Base-by-base conservation (phyloP, 371 early-diverging fungal genomes). In the Nematocida ironsii region DNA sequence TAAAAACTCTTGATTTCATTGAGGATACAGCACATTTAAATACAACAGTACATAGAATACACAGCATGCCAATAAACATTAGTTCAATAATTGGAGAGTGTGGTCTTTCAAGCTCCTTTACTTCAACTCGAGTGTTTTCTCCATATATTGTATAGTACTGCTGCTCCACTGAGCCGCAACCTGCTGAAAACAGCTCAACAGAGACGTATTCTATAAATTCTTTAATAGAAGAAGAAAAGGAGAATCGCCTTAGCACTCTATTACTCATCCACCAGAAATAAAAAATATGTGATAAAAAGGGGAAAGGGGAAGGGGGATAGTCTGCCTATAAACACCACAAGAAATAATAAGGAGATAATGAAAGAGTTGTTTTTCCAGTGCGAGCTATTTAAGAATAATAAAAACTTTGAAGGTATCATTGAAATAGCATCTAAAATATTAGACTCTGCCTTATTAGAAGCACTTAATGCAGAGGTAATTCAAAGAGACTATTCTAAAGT, bases 141-240 rank as follows among this genome's bases (percentile, higher is more conserved):
- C 44, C 57, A 25, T 40, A 33, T 9, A 45, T 18, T 20, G 60
- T 73, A 52, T 48, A 48, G 57, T 73, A 73, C 42, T 20, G 20
- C 20, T 70, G 40, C 27, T 40, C 6, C 67, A 64, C 64, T 25
- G 7, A 0, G 18, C 73, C 73, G 4, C 62, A 45, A 1, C 73
- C 73, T 18, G 73, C 67, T 18, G 73, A 69, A 13, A 73, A 61
- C 27, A 73, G 6, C 54, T 73, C 73, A 40, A 44, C 67, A 13
- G 39, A 33, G 1, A 73, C 13, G 50, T 45, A 44, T 16, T 27
- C 40, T 25, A 20, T 20, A 61, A 73, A 73, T 50, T 73, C 73
- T 45, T 47, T 73, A 9, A 64, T 20, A 6, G 73, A 73, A 9
- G 42, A 13, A 39, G 39, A 18, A 27, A 73, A 39, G 18, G 73